Conservation (phyloP, 352 stramenopile species). For the Pythium chondricola region DNA sequence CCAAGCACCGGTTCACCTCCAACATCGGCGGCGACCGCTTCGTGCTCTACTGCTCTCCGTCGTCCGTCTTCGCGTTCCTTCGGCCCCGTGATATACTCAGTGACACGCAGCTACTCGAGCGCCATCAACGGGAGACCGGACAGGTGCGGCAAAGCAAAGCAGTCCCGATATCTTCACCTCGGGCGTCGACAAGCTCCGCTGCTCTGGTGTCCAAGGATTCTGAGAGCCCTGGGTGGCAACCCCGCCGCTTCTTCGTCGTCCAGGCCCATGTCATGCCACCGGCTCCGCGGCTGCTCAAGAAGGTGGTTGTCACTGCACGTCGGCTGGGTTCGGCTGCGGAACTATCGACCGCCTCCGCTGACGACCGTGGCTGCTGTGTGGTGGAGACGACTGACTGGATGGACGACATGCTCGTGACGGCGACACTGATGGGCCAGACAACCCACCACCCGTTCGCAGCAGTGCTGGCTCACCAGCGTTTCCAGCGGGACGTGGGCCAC, state of each 20-base stretch:
- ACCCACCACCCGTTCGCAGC: too few species aligned
- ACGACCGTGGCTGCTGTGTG: conserved; percentile 38
- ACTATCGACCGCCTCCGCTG: conserved; percentile 19
- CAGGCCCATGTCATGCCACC: conserved; percentile 37
- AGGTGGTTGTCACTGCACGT: conserved; percentile 26
- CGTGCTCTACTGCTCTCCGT: conserved; percentile 41
- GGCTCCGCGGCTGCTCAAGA: conserved; percentile 27
- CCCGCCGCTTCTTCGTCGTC: conserved; percentile 33
- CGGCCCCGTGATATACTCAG: conserved; percentile 34
- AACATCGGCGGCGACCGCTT: conserved; percentile 57
- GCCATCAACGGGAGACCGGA: neutral
- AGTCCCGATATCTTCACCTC: too few species aligned
- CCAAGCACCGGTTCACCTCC: conserved; percentile 48
- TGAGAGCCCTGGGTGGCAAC: conserved; percentile 22
- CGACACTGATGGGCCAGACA: too few species aligned
- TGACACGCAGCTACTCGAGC: conserved; percentile 14
- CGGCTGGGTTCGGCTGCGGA: conserved; percentile 34
- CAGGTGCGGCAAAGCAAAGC: conserved; percentile 3
- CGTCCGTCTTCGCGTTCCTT: conserved; percentile 43
- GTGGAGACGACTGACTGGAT: conserved; percentile 64
- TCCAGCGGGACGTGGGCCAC: too few species aligned
- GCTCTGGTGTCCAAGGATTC: too few species aligned
- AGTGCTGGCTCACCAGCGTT: too few species aligned
- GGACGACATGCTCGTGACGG: conserved; percentile 32
- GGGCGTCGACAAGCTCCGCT: too few species aligned